Conservation (phyloP, 352 stramenopile species). For the Globisporangium perplexum region DNA sequence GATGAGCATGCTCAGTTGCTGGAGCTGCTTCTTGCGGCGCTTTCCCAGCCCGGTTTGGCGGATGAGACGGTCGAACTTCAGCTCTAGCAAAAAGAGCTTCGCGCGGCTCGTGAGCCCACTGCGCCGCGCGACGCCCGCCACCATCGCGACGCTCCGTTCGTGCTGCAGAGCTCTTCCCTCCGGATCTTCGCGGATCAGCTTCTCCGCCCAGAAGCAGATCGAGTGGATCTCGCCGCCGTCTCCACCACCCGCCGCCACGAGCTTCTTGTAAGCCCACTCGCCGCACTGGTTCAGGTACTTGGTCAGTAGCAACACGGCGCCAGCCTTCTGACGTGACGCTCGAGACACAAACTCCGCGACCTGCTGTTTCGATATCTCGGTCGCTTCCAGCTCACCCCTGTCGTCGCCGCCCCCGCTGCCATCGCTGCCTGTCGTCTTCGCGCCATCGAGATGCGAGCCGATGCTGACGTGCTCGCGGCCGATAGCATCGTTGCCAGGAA, state of each 20-base stretch:
- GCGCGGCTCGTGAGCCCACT: conserved; percentile 26
- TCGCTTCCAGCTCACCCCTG: not conserved
- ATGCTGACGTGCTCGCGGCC: conserved; percentile 1
- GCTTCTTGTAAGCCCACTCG: conserved; percentile 34
- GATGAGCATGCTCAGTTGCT: conserved; percentile 21
- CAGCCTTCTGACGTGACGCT: not conserved
- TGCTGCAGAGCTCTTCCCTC: conserved; percentile 4
- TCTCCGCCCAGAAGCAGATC: conserved; percentile 57
- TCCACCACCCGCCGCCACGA: conserved; percentile 12
- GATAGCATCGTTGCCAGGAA: conserved; percentile 1
- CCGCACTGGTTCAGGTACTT: conserved; percentile 59
- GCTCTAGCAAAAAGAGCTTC: conserved; percentile 54
- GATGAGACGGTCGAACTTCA: conserved; percentile 43
- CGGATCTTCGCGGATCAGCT: conserved; percentile 32
- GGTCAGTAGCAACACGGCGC: not conserved
- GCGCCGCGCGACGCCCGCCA: not conserved
- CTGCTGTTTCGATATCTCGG: conserved; percentile 9
- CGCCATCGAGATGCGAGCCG: not conserved
- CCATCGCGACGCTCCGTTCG: conserved; percentile 6
- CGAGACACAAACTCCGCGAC: conserved; percentile 13
- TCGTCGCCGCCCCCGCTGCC: not conserved
- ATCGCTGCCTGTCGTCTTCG: not conserved
- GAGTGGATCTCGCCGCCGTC: conserved; percentile 29
- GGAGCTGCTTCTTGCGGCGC: conserved; percentile 18
- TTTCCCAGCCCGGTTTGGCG: conserved; percentile 19